Percentiles rank a stretch among this genome's conserved stretches.
phyloP scores from a whole-genome alignment of 768 basidiomycete species.

The Russula sp. region DNA sequence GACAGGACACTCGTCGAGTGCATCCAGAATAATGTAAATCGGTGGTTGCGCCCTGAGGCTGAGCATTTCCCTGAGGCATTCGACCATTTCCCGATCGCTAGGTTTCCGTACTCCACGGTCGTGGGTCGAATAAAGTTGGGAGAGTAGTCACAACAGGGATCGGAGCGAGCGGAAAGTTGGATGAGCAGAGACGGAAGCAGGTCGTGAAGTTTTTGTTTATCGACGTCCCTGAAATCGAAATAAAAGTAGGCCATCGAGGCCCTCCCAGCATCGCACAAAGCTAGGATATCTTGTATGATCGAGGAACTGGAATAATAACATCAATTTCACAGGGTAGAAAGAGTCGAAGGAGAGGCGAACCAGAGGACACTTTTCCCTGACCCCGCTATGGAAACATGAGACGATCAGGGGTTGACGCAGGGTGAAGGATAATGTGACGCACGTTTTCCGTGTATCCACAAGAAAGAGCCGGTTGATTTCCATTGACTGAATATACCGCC shows the following conservation, averaged over 20 bases:
- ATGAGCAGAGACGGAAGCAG: not conserved
- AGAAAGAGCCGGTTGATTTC: not conserved
- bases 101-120: not conserved
- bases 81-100: not conserved
- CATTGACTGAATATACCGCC: not conserved
- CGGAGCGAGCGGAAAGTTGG: not conserved
- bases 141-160: not conserved
- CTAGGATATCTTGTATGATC: not conserved
- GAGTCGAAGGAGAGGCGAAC: not conserved
- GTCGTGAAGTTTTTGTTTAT: not conserved
- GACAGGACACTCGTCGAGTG: not conserved
- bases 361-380: not conserved
- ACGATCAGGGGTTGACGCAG: not conserved
- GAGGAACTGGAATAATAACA: not conserved
- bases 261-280: not conserved
- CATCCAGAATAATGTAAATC: not conserved
- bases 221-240: not conserved
- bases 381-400: not conserved
- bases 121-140: not conserved
- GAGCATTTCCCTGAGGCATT: not conserved
- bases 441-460: not conserved
- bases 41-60: not conserved
- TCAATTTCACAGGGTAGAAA: not conserved
- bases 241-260: not conserved
- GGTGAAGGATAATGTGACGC: not conserved